Evolutionary conservation across 164 flowering plant genomes (phyloP), one percentile per base, ranked within the genome.

Genomic region (Nymphaea thermarum): DNA sequence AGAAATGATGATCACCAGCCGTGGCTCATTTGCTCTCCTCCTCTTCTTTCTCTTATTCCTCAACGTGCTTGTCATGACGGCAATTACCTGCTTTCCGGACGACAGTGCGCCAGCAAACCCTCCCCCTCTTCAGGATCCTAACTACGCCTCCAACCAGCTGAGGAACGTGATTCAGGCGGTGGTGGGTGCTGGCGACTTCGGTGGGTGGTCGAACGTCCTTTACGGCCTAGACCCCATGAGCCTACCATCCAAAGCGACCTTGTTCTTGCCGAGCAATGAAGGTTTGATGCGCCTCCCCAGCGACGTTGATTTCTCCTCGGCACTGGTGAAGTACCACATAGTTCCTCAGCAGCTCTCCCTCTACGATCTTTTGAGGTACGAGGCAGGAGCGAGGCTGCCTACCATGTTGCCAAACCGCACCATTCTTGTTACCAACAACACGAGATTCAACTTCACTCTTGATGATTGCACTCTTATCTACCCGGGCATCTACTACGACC

Each of bases 251-350:
- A 75, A 76, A 4, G 77, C 80, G 64, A 84, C 90, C 14, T 41
- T 84, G 72, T 83, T 84, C 79, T 61, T 85, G 77, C 90, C 89
- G 0, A 42, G 62, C 69, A 73, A 80, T 65, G 68, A 69, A 43
- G 70, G 73, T 4, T 59, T 70, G 41, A 41, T 55, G 5, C 68
- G 5, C n/a, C 62, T 57, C 69, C 36, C 67, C 6, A 8, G 14
- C 57, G 57, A 51, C 12, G 5, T 4, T 8, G 57, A 51, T 51
- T 51, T 8, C 57, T 51, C 57, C 12, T 15, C 57, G 57, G 15
- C 8, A 15, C 8, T 51, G 8, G 12, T 51, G 57, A 51, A 43
- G 12, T 79, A 76, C 74, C 79, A 79, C 70, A 45, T 77, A 10
- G 68, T 74, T 59, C 79, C 78, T 5, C 72, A 66, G 17, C 67